These are phyloP conservation scores for Neurospora sublineolata DNA, from an alignment of 495 filamentous ascomycete genomes.

Conservation along the genomic window DNA sequence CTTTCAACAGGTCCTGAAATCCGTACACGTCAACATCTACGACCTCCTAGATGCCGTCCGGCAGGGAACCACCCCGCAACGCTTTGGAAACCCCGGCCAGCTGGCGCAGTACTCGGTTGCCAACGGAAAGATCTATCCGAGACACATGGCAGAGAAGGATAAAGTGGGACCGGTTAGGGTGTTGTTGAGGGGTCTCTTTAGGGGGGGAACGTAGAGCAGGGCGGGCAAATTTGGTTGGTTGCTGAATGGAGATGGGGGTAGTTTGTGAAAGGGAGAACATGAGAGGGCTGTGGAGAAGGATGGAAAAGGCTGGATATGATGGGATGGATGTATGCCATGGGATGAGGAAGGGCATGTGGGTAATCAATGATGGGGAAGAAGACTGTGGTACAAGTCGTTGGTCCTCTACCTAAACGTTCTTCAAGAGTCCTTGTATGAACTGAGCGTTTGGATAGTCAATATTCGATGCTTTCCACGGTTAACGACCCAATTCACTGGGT, in stretches of 20 bases:
- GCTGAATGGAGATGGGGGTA: not conserved
- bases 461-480: not conserved
- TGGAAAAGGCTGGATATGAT: not conserved
- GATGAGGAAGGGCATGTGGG: not conserved
- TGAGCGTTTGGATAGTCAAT: not conserved
- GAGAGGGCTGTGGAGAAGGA: not conserved
- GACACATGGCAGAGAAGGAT: constrained; percentile 1
- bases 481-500: not conserved
- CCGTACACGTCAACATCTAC: constrained; percentile 26
- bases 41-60: constrained; percentile 24
- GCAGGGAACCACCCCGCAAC: not conserved
- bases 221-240: not conserved
- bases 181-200: constrained; percentile 3
- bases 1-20: constrained; percentile 12
- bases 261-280: not conserved
- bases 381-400: not conserved
- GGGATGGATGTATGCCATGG: not conserved
- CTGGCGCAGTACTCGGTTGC: constrained; percentile 17
- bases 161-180: constrained; percentile 19
- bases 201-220: not conserved
- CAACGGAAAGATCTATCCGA: constrained; percentile 11
- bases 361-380: not conserved
- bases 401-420: not conserved
- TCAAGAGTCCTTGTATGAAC: not conserved
- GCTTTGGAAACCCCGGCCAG: constrained; percentile 9